Percentiles rank a stretch among this genome's conserved stretches.
These are phyloP conservation scores for Cladosporium phlei DNA, from an alignment of 2,329 filamentous ascomycete species.

Conservation along the genomic window DNA sequence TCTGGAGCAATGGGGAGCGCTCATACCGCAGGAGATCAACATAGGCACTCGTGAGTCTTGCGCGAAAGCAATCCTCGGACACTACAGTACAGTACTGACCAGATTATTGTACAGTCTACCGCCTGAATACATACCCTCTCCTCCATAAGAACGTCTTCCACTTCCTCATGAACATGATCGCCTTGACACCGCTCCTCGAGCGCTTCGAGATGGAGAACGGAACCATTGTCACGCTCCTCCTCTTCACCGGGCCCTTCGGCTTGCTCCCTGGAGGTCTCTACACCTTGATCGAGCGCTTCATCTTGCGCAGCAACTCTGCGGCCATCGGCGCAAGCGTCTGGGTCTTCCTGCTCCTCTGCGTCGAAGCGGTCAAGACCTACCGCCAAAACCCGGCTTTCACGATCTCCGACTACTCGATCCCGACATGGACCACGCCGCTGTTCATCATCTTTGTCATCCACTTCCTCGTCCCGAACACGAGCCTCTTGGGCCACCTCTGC, in stretches of 20 bases:
- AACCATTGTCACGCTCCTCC: conserved; percentile 76
- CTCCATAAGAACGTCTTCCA: conserved; percentile 81
- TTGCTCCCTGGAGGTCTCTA: conserved; percentile 75
- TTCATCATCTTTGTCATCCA: conserved; percentile 68
- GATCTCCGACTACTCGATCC: conserved; percentile 64
- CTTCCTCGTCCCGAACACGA: conserved; percentile 74
- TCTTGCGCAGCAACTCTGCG: conserved; percentile 66
- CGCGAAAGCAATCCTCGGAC: not conserved
- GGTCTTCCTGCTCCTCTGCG: conserved; percentile 82
- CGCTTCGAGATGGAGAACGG: conserved; percentile 91
- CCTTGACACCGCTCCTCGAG: conserved; percentile 82
- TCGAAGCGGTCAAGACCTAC: conserved; percentile 82
- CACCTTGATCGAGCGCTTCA: conserved; percentile 67
- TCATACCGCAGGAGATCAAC: conserved; percentile 72
- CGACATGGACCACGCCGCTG: conserved; percentile 89
- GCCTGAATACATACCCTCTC: conserved; percentile 86
- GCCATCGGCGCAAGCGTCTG: conserved; percentile 86
- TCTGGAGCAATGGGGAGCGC: conserved; percentile 71
- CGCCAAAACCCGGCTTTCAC: conserved; percentile 73
- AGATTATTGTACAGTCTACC: conserved; percentile 62
- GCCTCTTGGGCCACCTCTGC: conserved; percentile 80
- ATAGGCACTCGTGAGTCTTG: conserved; percentile 61
- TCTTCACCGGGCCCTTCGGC: conserved; percentile 70
- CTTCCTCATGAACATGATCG: conserved; percentile 70
- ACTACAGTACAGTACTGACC: conserved; percentile 1